These are phyloP conservation scores for Ophiostoma himal-ulmi DNA, from an alignment of 2,329 filamentous ascomycete genomes.

Conservation along the genomic window DNA sequence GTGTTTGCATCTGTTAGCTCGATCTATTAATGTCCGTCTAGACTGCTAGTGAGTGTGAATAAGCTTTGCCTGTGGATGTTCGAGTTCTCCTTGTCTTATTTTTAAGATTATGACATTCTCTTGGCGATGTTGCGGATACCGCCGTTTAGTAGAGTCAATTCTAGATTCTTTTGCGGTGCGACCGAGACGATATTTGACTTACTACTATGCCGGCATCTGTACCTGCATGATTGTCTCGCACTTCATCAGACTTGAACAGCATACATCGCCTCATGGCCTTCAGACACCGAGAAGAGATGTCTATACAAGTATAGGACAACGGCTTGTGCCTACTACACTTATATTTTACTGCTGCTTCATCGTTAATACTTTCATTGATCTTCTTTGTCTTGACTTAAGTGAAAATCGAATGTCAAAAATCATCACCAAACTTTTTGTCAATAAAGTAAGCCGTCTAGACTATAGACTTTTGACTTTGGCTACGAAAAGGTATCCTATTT, in stretches of 20 bases:
- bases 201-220: background rate
- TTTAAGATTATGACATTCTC: background rate
- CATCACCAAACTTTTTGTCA: background rate
- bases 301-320: background rate
- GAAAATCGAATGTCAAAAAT: no score
- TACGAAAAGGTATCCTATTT: background rate
- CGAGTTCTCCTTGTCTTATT: no score
- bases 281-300: background rate
- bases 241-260: background rate
- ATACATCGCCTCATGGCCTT: background rate
- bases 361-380: background rate
- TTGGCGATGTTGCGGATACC: background rate
- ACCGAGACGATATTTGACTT: no score
- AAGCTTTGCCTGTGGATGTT: background rate
- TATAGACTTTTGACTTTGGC: background rate
- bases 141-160: no score
- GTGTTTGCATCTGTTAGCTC: background rate
- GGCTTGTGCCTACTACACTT: background rate
- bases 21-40: background rate
- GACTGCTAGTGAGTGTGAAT: background rate
- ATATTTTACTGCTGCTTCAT: background rate
- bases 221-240: background rate
- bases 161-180: no score
- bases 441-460: background rate
- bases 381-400: no score